Percentiles rank a stretch among this genome's conserved stretches.
phyloP scores from a whole-genome alignment of 176 grass and related monocot genomes.

The Oryza rufipogon region DNA sequence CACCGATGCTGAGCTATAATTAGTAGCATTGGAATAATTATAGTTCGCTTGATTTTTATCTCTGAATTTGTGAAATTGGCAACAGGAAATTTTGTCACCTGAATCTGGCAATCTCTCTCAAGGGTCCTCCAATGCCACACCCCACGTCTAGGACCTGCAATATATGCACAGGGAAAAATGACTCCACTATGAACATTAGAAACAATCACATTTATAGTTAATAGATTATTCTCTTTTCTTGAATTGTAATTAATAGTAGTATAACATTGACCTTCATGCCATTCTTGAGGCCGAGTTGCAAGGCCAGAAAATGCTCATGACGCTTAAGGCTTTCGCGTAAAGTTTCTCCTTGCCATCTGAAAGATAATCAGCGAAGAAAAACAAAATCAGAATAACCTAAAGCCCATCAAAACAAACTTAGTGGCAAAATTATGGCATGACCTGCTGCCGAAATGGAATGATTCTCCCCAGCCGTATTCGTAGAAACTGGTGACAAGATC shows the following conservation, averaged over 20 bases:
- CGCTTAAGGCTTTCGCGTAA: constrained; percentile 73
- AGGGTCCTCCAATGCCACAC: constrained; percentile 80
- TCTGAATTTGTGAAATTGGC: not conserved
- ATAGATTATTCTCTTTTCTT: too few relatives aligned
- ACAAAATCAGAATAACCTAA: not conserved
- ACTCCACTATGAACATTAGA: too few relatives aligned
- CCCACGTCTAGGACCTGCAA: constrained; percentile 73
- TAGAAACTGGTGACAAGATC: constrained; percentile 84
- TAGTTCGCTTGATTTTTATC: not conserved
- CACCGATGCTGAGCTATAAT: constrained; percentile 55
- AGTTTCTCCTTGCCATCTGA: constrained; percentile 70
- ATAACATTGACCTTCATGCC: constrained; percentile 62
- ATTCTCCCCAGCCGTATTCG: constrained; percentile 84
- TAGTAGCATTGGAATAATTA: not conserved
- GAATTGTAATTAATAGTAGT: not conserved
- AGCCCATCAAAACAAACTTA: too few relatives aligned
- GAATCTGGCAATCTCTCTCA: constrained; percentile 78
- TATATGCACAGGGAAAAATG: not conserved
- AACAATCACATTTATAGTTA: too few relatives aligned
- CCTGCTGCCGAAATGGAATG: constrained; percentile 82
- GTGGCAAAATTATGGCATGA: not conserved
- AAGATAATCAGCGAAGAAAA: not conserved
- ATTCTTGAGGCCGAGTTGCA: constrained; percentile 55
- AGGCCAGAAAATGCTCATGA: constrained; percentile 61
- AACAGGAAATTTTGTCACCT: constrained; percentile 34